Base-by-base conservation (phyloP, 768 basidiomycete species). In the Lactarius hatsudake region DNA sequence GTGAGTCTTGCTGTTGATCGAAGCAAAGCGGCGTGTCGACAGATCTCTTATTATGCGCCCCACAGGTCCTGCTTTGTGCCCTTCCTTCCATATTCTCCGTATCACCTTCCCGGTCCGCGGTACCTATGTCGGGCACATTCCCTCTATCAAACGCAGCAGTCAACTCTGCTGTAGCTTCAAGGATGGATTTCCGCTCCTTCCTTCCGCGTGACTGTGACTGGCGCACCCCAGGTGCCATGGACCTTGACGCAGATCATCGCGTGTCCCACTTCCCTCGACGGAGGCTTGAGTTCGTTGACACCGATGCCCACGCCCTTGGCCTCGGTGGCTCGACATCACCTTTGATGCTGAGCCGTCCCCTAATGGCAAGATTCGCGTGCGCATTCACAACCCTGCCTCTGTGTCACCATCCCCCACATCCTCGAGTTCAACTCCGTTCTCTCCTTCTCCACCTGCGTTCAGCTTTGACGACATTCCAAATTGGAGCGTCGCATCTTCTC, bases 51-150 rank as follows among this genome's bases (percentile, higher is more conserved):
- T 62, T 65, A 55, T 59, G 30, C 23, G 18, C 32, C 55, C 59
- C 42, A n/a, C 80, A 91, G 86, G 89, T 90, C 72, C 83, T 93
- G 56, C 81, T 92, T 54, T 92, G 89, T 72, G 89, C 89, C 2
- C 82, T 93, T 32, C 91, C 91, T 18, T 84, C 87, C 26, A 82
- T 93, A 54, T 82, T 92, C 62, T 87, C 90, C 26, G 80, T 90
- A 78, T 83, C 87, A 59, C 78, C 85, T 68, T 72, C 68, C 51
- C 69, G 68, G 40, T 79, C 82, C 26, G 72, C 83, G 30, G 71
- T 86, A 15, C 85, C 86, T 59, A 81, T 84, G 56, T 81, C 81
- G 69, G 86, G 88, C 74, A 81, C 84, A 30, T 76, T 86, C 65
- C 83, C 87, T 30, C 76, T 81, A 34, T 78, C 84, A 17, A 71